These are phyloP conservation scores for Apophysomyces ossiformis DNA, from an alignment of 371 early-diverging fungal genomes.

Conservation along the genomic window DNA sequence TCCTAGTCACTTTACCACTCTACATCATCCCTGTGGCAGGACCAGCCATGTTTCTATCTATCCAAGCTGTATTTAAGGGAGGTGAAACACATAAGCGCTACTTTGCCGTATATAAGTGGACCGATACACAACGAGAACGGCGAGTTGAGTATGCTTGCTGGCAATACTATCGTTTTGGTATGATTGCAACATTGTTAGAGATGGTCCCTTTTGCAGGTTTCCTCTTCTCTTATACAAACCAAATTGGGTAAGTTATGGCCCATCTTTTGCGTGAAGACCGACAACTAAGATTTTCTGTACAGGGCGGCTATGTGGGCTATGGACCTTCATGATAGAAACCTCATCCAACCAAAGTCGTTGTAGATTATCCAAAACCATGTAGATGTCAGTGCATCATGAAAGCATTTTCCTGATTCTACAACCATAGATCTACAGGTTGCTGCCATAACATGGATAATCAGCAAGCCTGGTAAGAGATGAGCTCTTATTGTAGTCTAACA, in stretches of 20 bases:
- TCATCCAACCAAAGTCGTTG: conserved; percentile 18
- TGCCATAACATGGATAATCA: no score
- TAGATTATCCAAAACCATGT: background rate
- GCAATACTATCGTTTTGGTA: conserved; percentile 47
- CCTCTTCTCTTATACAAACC: conserved; percentile 48
- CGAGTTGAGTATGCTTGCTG: conserved; percentile 34
- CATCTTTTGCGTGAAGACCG: background rate
- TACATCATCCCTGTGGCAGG: conserved; percentile 42
- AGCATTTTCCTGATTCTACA: no score
- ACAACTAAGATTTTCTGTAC: background rate
- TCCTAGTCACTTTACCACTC: conserved; percentile 38
- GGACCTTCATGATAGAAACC: conserved; percentile 35
- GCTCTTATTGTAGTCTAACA: no score
- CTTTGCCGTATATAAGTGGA: conserved; percentile 40
- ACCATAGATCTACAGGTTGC: no score
- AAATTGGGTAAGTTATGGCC: conserved; percentile 40
- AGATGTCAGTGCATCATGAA: no score
- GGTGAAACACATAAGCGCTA: conserved; percentile 42
- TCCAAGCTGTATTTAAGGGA: conserved; percentile 41
- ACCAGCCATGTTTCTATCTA: conserved; percentile 31
- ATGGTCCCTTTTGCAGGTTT: conserved; percentile 51
- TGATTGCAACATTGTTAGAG: conserved; percentile 42
- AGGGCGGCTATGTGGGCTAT: conserved; percentile 50
- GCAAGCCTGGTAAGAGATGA: no score
- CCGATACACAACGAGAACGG: conserved; percentile 31